Percentiles rank a stretch among this genome's conserved stretches.
phyloP scores from a whole-genome alignment of 1,284 basidiomycete genomes.

The Dichomitus squalens region DNA sequence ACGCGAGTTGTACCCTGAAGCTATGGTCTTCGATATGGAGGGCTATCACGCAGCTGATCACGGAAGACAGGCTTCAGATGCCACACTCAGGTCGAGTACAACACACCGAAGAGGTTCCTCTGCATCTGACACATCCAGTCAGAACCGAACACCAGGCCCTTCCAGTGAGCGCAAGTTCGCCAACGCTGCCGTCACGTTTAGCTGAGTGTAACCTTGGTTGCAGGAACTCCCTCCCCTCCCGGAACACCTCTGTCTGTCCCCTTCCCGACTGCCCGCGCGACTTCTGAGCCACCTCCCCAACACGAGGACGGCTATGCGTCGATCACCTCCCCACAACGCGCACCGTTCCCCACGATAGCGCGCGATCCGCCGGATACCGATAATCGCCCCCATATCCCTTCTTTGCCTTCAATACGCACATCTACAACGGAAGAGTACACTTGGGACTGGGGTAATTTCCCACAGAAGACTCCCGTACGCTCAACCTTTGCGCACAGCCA shows the following conservation, averaged over 20 bases:
- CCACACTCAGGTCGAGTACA: constrained; percentile 35
- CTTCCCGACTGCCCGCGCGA: constrained; percentile 47
- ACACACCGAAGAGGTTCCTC: constrained; percentile 22
- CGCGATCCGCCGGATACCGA: constrained; percentile 19
- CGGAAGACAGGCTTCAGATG: constrained; percentile 42
- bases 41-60: constrained; percentile 63
- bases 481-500: constrained; percentile 44
- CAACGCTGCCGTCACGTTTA: background rate
- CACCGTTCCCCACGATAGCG: constrained; percentile 12
- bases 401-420: constrained; percentile 12
- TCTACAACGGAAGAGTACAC: constrained; percentile 62
- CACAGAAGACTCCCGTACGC: constrained; percentile 72
- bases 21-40: constrained; percentile 64
- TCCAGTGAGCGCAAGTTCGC: constrained; percentile 19
- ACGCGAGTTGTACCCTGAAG: constrained; percentile 35
- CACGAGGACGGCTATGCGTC: constrained; percentile 24
- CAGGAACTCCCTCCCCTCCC: constrained; percentile 24
- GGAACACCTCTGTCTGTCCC: constrained; percentile 26
- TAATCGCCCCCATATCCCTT: constrained; percentile 24
- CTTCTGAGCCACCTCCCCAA: constrained; percentile 61
- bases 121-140: constrained; percentile 16
- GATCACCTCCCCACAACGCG: constrained; percentile 17
- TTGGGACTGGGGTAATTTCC: constrained; percentile 87
- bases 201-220: no score
- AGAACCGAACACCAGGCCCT: constrained; percentile 25